Percentiles rank a stretch among this genome's conserved stretches.
phyloP scores from a whole-genome alignment of 1,284 basidiomycete species.

The Somion occarium region DNA sequence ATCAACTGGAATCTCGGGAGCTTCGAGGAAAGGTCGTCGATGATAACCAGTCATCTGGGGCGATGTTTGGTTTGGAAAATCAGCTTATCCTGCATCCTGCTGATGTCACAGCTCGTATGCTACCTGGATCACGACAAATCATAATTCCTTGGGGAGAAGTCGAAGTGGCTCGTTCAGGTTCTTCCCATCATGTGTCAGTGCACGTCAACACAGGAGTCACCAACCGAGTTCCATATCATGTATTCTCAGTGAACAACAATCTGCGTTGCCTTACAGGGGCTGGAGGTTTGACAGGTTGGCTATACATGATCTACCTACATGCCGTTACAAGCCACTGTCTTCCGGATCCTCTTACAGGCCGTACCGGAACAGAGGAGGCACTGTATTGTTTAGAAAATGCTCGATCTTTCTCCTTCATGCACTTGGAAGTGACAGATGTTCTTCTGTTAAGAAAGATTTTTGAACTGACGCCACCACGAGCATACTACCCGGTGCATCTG shows the following conservation, averaged over 20 bases:
- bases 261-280: not conserved
- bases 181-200: no score
- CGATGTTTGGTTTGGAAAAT: conserved; percentile 35
- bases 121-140: not conserved
- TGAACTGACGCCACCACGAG: not conserved
- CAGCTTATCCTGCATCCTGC: conserved; percentile 34
- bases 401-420: conserved; percentile 21
- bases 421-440: not conserved
- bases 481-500: not conserved
- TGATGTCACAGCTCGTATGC: no score
- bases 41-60: conserved; percentile 29
- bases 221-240: not conserved
- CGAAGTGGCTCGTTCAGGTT: not conserved
- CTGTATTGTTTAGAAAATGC: conserved; percentile 35
- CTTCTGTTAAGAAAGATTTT: not conserved
- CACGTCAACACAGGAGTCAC: not conserved
- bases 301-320: conserved; percentile 41
- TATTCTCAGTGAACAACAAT: not conserved
- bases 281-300: conserved; percentile 26
- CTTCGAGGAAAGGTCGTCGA: conserved; percentile 33
- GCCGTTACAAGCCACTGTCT: conserved; percentile 37
- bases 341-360: conserved; percentile 40
- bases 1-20: conserved; percentile 29
- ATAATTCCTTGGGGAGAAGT: not conserved
- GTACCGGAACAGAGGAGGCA: conserved; percentile 43